phyloP scores from a whole-genome alignment of 306 rosid species.

The Rosa lucieae region DNA sequence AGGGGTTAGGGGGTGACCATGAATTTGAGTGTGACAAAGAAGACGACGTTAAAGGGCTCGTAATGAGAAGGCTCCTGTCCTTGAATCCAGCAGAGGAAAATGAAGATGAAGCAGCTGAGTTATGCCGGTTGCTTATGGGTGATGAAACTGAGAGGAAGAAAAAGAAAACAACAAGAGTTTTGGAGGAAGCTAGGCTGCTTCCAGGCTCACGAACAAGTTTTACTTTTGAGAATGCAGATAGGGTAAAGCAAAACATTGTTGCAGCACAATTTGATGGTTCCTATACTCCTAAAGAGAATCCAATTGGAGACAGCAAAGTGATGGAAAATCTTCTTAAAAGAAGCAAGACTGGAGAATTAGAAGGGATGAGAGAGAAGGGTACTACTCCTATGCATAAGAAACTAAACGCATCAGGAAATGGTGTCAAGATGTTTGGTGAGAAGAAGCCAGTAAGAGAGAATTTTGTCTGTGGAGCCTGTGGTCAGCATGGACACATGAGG shows the following conservation, averaged over 20 bases:
- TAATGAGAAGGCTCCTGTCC: conserved; percentile 69
- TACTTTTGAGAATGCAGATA: conserved; percentile 46
- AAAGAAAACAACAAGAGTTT: conserved; percentile 53
- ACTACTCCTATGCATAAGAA: conserved; percentile 53
- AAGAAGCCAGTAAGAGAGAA: conserved; percentile 78
- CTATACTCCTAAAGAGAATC: conserved; percentile 50
- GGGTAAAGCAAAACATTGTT: conserved; percentile 45
- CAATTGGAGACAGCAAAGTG: conserved; percentile 49
- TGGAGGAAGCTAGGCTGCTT: conserved; percentile 42
- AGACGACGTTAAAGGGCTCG: conserved; percentile 73
- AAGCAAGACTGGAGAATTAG: conserved; percentile 55
- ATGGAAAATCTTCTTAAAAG: conserved; percentile 47
- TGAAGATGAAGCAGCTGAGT: conserved; percentile 61
- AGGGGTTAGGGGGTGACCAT: background rate
- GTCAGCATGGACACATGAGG: conserved; percentile 94
- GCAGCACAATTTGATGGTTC: conserved; percentile 46
- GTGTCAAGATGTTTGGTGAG: conserved; percentile 68
- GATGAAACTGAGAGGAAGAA: conserved; percentile 65
- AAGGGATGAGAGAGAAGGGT: conserved; percentile 51
- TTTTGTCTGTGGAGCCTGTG: conserved; percentile 86
- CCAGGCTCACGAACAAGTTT: conserved; percentile 46
- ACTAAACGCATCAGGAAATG: conserved; percentile 65
- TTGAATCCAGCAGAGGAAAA: conserved; percentile 60
- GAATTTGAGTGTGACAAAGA: conserved; percentile 43
- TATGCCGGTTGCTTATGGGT: conserved; percentile 78